Evolutionary conservation across 805 yeast species (phyloP).

Genomic region (Nematodospora valgi): DNA sequence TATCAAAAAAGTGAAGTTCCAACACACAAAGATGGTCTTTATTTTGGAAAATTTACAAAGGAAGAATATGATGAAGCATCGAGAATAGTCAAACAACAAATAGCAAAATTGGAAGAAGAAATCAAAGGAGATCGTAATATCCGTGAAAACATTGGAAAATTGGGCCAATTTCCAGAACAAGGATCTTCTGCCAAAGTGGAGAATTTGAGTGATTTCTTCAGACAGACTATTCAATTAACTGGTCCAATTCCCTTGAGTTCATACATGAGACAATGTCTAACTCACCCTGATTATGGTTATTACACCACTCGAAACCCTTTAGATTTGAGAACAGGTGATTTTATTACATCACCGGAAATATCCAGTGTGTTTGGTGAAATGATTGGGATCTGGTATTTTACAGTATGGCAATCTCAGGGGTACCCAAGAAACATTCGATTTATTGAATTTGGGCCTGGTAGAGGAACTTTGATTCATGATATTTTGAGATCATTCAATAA

Average conservation of each 20-base stretch:
- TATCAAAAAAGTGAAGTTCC: too few relatives aligned
- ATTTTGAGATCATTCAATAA: slow-evolving; percentile 46
- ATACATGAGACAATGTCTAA: slow-evolving; percentile 78
- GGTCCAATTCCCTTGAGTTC: slow-evolving; percentile 75
- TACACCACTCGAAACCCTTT: slow-evolving; percentile 77
- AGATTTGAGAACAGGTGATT: slow-evolving; percentile 62
- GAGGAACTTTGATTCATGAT: slow-evolving; percentile 76
- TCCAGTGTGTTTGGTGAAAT: slow-evolving; percentile 86
- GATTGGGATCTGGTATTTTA: slow-evolving; percentile 69
- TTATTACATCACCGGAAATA: slow-evolving; percentile 82
- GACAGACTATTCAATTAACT: slow-evolving; percentile 55
- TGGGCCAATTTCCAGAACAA: slow-evolving; percentile 33
- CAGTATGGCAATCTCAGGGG: slow-evolving; percentile 56
- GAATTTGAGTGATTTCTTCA: slow-evolving; percentile 35
- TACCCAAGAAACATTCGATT: slow-evolving; percentile 49
- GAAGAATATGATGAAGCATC: slow-evolving; percentile 40
- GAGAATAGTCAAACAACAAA: slow-evolving; percentile 28
- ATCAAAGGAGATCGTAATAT: slow-evolving; percentile 36
- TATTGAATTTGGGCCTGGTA: slow-evolving; percentile 83
- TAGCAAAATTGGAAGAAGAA: slow-evolving; percentile 26
- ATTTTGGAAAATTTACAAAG: slow-evolving; percentile 33
- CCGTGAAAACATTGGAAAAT: slow-evolving; percentile 33
- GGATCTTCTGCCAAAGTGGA: slow-evolving; percentile 14
- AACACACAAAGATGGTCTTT: slow-evolving; percentile 18
- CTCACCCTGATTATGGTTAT: slow-evolving; percentile 75